Evolutionary conservation across 2,329 filamentous ascomycete genomes (phyloP).

Genomic region (Neurospora crassa): DNA sequence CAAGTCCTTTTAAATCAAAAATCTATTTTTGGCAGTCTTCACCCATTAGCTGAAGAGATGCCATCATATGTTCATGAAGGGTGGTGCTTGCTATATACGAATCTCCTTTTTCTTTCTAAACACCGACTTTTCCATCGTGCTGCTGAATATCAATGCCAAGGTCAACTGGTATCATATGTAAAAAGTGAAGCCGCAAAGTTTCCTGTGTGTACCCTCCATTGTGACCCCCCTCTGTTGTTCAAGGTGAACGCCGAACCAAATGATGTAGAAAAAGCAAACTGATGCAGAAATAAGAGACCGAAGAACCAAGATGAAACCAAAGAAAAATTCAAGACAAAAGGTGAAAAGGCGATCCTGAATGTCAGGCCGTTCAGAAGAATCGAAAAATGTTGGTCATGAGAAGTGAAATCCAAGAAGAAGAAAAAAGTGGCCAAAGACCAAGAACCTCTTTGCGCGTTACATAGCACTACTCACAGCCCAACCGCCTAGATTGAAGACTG

Average conservation of each 20-base stretch:
- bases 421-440: background rate
- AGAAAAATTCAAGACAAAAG: background rate
- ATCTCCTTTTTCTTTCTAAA: background rate
- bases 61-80: background rate
- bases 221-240: background rate
- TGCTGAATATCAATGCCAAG: background rate
- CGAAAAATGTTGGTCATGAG: background rate
- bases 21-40: background rate
- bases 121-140: background rate
- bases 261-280: background rate
- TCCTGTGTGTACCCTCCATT: background rate
- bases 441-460: background rate
- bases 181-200: background rate
- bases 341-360: background rate
- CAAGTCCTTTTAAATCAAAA: background rate
- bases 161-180: background rate
- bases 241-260: background rate
- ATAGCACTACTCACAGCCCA: background rate
- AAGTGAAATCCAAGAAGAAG: background rate
- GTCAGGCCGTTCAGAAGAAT: background rate
- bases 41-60: background rate
- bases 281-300: background rate
- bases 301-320: background rate
- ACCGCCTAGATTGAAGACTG: conserved; percentile 14
- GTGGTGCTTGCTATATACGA: background rate